Base-by-base conservation (phyloP, 2,329 filamentous ascomycete species). In the Truncatella angustata region DNA sequence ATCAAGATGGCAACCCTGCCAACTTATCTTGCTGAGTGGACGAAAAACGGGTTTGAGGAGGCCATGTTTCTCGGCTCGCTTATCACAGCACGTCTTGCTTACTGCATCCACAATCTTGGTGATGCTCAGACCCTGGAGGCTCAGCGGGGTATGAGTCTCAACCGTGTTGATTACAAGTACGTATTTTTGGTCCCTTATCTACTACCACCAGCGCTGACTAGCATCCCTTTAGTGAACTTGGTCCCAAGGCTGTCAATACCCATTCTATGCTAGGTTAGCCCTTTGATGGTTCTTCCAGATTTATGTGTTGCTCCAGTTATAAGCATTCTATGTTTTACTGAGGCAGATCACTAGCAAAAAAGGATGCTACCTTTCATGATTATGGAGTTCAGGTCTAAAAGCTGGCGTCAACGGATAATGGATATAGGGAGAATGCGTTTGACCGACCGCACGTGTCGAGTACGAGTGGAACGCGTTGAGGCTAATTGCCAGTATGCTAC, bases 11-110 rank as follows among this genome's bases (percentile, higher is more conserved):
- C 90, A 24, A 82, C 84, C 58, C 77, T 90, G 59, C 91, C 92
- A 1, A 88, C 90, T 49, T 96, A 97, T 69, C 87, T 96, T 60
- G 83, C 87, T 10, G 92, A 96, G 69, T 97, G 91, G 91, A 91
- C 91, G 66, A 92, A 88, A 71, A 82, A 85, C 58, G 77, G 82
- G 51, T 80, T 82, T 63, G 92, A 97, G 64, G 92, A 97, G 70
- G 84, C 88, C 45, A 84, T 86, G 64, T 96, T 97, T 71, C 75
- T 97, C 5, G 92, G 92, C 10, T 89, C 90, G 2, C 90, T 96
- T 70, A 88, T 96, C 28, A 90, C 89, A 1, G 91, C 89, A 2
- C 70, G 81, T 18, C 73, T 84, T 50, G 80, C 79, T 2, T 84
- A 79, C 61, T 82, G 79, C 60, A 68, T 82, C 58, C 80, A 84